Base-by-base conservation (phyloP, 2,329 filamentous ascomycete species). In the Drechmeria coniospora region DNA sequence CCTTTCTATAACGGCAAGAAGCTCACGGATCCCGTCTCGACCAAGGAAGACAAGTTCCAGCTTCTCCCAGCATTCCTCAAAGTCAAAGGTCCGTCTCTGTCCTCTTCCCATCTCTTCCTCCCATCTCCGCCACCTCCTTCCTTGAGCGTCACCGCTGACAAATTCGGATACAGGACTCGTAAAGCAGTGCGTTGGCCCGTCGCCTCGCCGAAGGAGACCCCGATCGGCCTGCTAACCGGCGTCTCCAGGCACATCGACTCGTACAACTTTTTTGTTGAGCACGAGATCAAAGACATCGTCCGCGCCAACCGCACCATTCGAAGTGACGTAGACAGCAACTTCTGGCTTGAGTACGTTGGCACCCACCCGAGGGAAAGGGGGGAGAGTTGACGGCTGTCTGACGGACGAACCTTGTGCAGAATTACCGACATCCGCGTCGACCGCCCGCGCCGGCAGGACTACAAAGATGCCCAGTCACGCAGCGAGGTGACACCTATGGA, bases 241-340 rank as follows among this genome's bases (percentile, higher is more conserved):
- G 18, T 10, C 18, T 8, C 21, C 23, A 65, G 64, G 43, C 86
- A 94, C 53, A 87, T 93, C 47, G 92, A 98, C 59, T 95, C 90
- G 15, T 98, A 92, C 65, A 94, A 98, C 57, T 93, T 90, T 57
- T 95, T 98, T 44, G 79, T 94, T 40, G 83, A 98, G 42, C 79
- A 92, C 31, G 86, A 95, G 49, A 75, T 98, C 51, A 93, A 93
- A 57, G 86, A 94, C 44, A 98, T 98, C 42, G 79, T 98, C 39
- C 76, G 82, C 49, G 81, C 87, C 28, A 95, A 94, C 50, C 75
- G 79, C 26, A 78, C 74, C 22, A 80, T 98, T 37, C 74, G 79
- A 40, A 93, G 86, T 53, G 87, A 95, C 61, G 80, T 90, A 25
- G 84, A 95, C 46, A 80, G 79, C 37, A 79, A 79, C 39, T 95